Evolutionary conservation across 805 yeast species (phyloP).

Genomic region (Barnettozyma wickerhamii): DNA sequence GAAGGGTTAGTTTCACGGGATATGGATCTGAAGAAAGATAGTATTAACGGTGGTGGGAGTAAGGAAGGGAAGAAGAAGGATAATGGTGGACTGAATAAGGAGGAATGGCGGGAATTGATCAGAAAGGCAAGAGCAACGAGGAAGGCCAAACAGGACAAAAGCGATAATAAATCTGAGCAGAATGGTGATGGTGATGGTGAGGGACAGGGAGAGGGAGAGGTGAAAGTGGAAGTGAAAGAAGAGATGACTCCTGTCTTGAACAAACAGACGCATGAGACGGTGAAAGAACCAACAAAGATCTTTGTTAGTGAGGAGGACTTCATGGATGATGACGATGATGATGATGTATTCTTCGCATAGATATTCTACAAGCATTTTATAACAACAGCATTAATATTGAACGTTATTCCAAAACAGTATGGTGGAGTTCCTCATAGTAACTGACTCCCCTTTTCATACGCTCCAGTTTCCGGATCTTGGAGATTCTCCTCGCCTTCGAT

Average conservation of each 20-base stretch:
- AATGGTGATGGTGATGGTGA: not conserved
- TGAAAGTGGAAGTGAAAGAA: no score
- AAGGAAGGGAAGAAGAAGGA: slow-evolving; percentile 9
- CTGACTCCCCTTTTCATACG: not conserved
- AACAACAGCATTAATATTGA: no score
- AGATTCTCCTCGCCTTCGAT: slow-evolving; percentile 2
- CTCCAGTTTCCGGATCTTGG: slow-evolving; percentile 19
- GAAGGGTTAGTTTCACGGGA: slow-evolving; percentile 35
- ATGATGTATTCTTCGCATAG: not conserved
- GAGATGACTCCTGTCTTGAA: no score
- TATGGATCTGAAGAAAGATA: slow-evolving; percentile 2
- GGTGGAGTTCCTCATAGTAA: not conserved
- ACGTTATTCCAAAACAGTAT: no score
- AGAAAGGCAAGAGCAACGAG: slow-evolving; percentile 12
- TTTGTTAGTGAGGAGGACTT: not conserved
- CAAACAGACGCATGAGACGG: no score
- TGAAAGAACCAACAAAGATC: not conserved
- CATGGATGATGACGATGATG: not conserved
- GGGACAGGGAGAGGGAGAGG: not conserved
- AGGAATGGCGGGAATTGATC: slow-evolving; percentile 21
- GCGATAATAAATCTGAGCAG: not conserved
- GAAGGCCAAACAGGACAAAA: slow-evolving; percentile 2
- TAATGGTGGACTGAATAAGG: slow-evolving; percentile 13
- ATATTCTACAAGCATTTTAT: no score
- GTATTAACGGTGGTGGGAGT: not conserved